Percentiles rank a stretch among this genome's conserved stretches.
phyloP scores from a whole-genome alignment of 2,329 filamentous ascomycete species.

The Alternaria triticimaculans region DNA sequence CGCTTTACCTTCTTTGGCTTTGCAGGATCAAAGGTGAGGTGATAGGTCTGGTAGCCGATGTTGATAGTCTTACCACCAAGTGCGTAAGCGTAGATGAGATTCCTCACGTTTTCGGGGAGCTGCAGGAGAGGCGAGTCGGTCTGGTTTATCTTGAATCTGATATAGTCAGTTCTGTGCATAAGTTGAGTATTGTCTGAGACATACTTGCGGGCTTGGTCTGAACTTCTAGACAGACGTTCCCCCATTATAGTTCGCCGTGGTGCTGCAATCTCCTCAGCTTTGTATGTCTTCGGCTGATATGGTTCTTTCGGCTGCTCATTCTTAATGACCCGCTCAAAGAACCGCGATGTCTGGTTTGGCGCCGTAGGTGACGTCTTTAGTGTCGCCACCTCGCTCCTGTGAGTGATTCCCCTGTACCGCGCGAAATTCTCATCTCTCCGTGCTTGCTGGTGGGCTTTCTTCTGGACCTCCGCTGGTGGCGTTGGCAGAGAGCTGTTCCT shows the following conservation, averaged over 20 bases:
- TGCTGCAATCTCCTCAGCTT: constrained; percentile 12
- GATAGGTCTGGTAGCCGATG: constrained; percentile 33
- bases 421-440: not conserved
- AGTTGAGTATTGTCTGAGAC: not conserved
- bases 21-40: not conserved
- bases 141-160: constrained; percentile 36
- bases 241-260: constrained; percentile 17
- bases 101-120: constrained; percentile 31
- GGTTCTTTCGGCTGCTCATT: constrained; percentile 12
- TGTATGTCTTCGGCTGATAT: constrained; percentile 21
- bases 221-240: constrained; percentile 13
- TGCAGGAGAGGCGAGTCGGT: constrained; percentile 30
- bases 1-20: not conserved
- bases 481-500: constrained; percentile 26
- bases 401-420: not conserved
- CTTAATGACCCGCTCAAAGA: constrained; percentile 13
- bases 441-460: constrained; percentile 10
- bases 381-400: not conserved
- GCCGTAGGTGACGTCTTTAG: not conserved
- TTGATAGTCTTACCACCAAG: constrained; percentile 36
- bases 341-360: constrained; percentile 12
- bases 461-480: constrained; percentile 28
- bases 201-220: constrained; percentile 22
- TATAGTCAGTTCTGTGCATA: not conserved
- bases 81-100: constrained; percentile 27